Base-by-base conservation (phyloP, 345 rosid species). In the Litchi chinensis region DNA sequence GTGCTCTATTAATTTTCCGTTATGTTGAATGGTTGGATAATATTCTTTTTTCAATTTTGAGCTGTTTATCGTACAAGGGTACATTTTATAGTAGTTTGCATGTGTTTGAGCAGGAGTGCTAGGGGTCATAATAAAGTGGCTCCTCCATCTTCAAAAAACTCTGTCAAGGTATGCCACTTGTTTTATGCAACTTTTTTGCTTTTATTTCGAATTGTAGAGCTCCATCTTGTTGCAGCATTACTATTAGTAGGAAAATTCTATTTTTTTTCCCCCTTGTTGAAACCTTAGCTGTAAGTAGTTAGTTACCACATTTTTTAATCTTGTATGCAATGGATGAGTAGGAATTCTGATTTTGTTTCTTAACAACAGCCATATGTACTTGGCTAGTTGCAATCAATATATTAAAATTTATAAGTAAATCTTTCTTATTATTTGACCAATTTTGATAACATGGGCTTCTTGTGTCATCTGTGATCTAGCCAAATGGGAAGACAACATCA, bases 81-180 rank as follows among this genome's bases (percentile, higher is more conserved):
- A 54, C n/a, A 54, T 6, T 60, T 60, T 60, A 60, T 71, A 10
- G 67, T 74, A 39, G 44, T 70, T 82, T 71, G 48, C 66, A 46
- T 44, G 26, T 60, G 77, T 67, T 81, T 81, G 77, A 70, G 11
- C 78, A 89, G 93, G 87, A 86, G 81, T 77, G 5, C 87, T 77
- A 90, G 77, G 82, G 28, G 8, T 60, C 65, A 19, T 7, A 77
- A 65, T 60, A 81, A 57, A 67, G 76, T 75, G 62, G 85, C 64
- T 50, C 82, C 82, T 71, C 78, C 75, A 32, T 62, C 78, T 43
- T 81, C 85, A 79, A 85, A 80, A 77, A 89, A 84, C 82, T 70
- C 89, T 77, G 64, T 87, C 71, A 84, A 80, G 91, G 97, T 94
- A 86, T 56, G 85, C 39, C 39, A 43, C 60, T 75, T 79, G 56